Percentiles rank a stretch among this genome's conserved stretches.
These are phyloP conservation scores for Coemansia nantahalensis DNA, from an alignment of 192 early-diverging fungal species.

Conservation along the genomic window DNA sequence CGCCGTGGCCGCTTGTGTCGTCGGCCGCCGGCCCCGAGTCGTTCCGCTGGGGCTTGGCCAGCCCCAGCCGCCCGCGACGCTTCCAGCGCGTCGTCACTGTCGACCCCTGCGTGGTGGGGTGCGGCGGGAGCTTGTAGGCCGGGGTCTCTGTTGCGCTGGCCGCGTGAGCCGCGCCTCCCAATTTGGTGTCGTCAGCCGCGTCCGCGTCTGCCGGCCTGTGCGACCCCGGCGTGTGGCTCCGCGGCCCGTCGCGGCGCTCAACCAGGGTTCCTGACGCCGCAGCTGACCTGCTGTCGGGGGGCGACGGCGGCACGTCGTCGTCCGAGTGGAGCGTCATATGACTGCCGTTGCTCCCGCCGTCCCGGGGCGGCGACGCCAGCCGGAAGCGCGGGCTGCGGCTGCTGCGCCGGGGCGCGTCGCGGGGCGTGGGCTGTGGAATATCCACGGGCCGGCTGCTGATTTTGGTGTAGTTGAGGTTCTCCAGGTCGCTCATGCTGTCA, in stretches of 20 bases:
- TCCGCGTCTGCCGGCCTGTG: neutral
- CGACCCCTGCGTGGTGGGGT: conserved; percentile 31
- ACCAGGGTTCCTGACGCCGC: too few species aligned
- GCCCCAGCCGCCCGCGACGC: conserved; percentile 40
- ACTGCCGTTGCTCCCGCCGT: neutral
- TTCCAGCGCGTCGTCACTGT: conserved; percentile 41
- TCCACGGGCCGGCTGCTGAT: conserved; percentile 2
- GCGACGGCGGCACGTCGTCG: neutral
- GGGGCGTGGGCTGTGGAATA: neutral
- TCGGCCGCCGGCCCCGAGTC: conserved; percentile 21
- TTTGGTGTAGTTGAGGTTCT: conserved; percentile 31
- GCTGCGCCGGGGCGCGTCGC: neutral
- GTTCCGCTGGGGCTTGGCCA: conserved; percentile 42
- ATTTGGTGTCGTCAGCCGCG: neutral
- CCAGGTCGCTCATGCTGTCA: conserved; percentile 38
- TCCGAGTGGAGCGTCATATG: neutral
- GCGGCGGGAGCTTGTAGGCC: conserved; percentile 36
- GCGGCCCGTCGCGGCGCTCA: too few species aligned
- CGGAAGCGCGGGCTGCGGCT: conserved; percentile 1
- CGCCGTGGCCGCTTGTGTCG: conserved; percentile 6
- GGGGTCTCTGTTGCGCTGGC: conserved; percentile 22
- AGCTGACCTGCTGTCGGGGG: too few species aligned
- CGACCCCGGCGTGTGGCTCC: neutral
- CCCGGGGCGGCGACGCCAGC: neutral
- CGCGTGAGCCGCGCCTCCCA: neutral